A percentile compares a stretch with the other conserved stretches of the same genome.
Evolutionary conservation across 768 basidiomycete genomes (phyloP).

Genomic region (Termitomyces eurrhizus): DNA sequence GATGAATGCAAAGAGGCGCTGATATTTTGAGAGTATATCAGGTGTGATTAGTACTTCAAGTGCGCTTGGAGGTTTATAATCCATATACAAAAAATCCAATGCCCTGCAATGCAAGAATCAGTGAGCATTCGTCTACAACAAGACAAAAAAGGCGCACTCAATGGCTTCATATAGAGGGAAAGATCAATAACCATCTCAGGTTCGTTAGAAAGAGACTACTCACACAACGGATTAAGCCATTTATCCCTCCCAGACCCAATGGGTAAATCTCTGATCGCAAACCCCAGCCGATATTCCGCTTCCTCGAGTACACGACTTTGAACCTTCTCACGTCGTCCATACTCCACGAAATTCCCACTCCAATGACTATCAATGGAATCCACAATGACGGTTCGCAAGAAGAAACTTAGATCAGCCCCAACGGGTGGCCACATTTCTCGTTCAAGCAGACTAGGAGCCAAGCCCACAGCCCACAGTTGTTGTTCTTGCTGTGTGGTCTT

Average conservation of each 20-base stretch:
- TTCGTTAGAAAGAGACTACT: conserved; percentile 26
- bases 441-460: conserved; percentile 69
- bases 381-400: conserved; percentile 78
- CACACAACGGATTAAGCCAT: conserved; percentile 82
- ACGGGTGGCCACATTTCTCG: conserved; percentile 84
- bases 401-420: conserved; percentile 79
- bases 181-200: not conserved
- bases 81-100: conserved; percentile 85
- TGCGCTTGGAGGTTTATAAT: conserved; percentile 84
- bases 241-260: conserved; percentile 60
- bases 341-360: conserved; percentile 18
- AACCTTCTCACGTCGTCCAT: conserved; percentile 10
- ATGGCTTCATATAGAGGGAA: conserved; percentile 32
- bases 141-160: conserved; percentile 33
- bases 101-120: conserved; percentile 45
- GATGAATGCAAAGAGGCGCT: conserved; percentile 76
- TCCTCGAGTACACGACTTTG: conserved; percentile 42
- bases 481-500: conserved; percentile 34
- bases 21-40: conserved; percentile 78
- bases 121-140: conserved; percentile 4
- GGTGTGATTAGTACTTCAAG: conserved; percentile 70
- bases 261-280: conserved; percentile 75
- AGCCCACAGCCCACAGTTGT: conserved; percentile 61
- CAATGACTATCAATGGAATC: conserved; percentile 56
- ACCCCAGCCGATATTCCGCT: conserved; percentile 75